Conservation (phyloP, 768 basidiomycete genomes). For the Lentinula detonsa region DNA sequence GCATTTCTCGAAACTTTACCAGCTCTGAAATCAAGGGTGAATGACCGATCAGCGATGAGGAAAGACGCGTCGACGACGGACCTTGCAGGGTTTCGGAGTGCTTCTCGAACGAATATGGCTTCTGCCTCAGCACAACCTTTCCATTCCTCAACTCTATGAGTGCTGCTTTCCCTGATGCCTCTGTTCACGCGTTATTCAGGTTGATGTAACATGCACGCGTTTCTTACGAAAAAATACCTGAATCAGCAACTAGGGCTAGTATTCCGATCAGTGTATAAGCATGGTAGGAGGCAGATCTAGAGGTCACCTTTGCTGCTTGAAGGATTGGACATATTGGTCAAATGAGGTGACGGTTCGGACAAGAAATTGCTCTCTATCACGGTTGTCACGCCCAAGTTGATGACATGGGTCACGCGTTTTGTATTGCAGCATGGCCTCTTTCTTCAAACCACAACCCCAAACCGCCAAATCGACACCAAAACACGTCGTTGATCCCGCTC, state of each 20-base stretch:
- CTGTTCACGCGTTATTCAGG: constrained; percentile 26
- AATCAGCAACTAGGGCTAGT: neutral
- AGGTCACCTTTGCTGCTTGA: constrained; percentile 28
- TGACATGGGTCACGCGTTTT: constrained; percentile 6
- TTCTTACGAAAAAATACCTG: constrained; percentile 1
- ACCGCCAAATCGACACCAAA: constrained; percentile 34
- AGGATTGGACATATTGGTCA: constrained; percentile 29
- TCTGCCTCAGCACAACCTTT: constrained; percentile 73
- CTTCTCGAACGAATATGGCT: constrained; percentile 67
- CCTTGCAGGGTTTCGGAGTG: constrained; percentile 80
- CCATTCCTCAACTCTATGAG: constrained; percentile 71
- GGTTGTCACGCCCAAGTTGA: neutral
- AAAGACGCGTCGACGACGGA: constrained; percentile 21
- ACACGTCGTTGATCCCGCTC: constrained; percentile 45
- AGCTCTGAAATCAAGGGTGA: constrained; percentile 42
- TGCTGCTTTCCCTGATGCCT: constrained; percentile 30
- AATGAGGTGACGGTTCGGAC: constrained; percentile 18
- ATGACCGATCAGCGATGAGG: neutral
- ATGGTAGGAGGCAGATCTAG: neutral
- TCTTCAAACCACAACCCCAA: constrained; percentile 49
- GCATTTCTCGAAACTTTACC: constrained; percentile 69
- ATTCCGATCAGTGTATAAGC: constrained; percentile 1
- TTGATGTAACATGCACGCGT: constrained; percentile 3
- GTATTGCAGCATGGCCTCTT: constrained; percentile 44
- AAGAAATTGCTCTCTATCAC: neutral